Evolutionary conservation across 179 eudicot species (phyloP).

Genomic region (Gypsophila paniculata): DNA sequence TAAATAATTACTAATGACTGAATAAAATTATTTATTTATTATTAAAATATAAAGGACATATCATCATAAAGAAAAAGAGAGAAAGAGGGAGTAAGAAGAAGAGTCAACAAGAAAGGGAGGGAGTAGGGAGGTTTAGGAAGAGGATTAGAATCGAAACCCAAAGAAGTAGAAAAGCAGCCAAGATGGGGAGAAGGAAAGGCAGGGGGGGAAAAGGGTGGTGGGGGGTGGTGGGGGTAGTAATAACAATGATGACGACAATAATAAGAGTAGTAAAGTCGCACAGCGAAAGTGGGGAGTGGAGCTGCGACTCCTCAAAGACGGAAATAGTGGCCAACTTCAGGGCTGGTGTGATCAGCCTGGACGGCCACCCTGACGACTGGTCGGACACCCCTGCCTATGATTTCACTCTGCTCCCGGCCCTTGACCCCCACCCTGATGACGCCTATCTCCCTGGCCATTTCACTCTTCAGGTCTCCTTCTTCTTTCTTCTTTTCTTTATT

Average conservation of each 20-base stretch:
- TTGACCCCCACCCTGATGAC: constrained; percentile 75
- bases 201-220: not conserved
- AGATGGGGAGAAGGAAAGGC: constrained; percentile 3
- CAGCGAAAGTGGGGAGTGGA: constrained; percentile 78
- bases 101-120: too few relatives aligned
- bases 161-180: too few relatives aligned
- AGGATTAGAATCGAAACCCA: too few relatives aligned
- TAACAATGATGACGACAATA: not conserved
- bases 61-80: too few relatives aligned
- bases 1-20: too few relatives aligned
- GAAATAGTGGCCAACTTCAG: constrained; percentile 48
- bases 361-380: constrained; percentile 81
- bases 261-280: constrained; percentile 40
- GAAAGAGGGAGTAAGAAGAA: too few relatives aligned
- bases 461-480: constrained; percentile 54
- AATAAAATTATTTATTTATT: too few relatives aligned
- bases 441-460: constrained; percentile 62
- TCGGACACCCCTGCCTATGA: constrained; percentile 47
- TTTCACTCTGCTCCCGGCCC: constrained; percentile 74
- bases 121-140: too few relatives aligned
- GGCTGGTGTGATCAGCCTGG: constrained; percentile 67
- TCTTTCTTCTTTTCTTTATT: not conserved
- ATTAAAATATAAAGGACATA: too few relatives aligned
- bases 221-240: too few relatives aligned
- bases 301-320: constrained; percentile 51